Evolutionary conservation across 192 early-diverging fungal genomes (phyloP).

Genomic region (Mortierella antarctica): DNA sequence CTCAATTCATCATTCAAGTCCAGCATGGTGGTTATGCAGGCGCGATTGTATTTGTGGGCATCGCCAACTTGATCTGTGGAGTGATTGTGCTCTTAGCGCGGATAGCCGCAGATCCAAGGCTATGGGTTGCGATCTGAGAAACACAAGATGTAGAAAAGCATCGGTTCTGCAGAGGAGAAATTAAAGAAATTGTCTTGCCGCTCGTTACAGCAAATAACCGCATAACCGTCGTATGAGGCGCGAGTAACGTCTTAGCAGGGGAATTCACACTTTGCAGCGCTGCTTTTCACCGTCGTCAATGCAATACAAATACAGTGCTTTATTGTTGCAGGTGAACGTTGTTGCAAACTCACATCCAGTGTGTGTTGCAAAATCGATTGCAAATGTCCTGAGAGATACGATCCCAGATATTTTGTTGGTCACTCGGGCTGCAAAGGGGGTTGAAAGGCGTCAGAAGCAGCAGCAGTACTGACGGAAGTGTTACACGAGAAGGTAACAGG

Average conservation of each 20-base stretch:
- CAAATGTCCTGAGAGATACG: too few species aligned
- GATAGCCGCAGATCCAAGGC: background rate
- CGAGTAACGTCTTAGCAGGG: background rate
- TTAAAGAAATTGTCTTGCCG: too few species aligned
- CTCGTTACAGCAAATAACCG: constrained; percentile 14
- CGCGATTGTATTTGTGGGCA: constrained; percentile 18
- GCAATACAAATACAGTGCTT: too few species aligned
- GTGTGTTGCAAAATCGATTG: too few species aligned
- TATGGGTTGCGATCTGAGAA: background rate
- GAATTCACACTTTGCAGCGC: background rate
- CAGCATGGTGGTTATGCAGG: constrained; percentile 3
- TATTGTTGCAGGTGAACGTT: too few species aligned
- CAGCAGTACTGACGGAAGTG: too few species aligned
- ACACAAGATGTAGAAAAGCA: background rate
- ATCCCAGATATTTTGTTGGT: too few species aligned
- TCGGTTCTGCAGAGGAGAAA: too few species aligned
- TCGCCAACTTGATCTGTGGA: constrained; percentile 9
- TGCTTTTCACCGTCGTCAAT: background rate
- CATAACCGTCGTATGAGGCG: background rate
- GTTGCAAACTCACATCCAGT: too few species aligned
- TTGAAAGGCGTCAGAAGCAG: too few species aligned
- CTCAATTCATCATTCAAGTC: constrained; percentile 8
- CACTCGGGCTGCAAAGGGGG: too few species aligned
- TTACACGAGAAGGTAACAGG: too few species aligned
- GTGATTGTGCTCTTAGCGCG: constrained; percentile 1